phyloP scores from a whole-genome alignment of 495 filamentous ascomycete genomes.

The Penicillium tannophilum region DNA sequence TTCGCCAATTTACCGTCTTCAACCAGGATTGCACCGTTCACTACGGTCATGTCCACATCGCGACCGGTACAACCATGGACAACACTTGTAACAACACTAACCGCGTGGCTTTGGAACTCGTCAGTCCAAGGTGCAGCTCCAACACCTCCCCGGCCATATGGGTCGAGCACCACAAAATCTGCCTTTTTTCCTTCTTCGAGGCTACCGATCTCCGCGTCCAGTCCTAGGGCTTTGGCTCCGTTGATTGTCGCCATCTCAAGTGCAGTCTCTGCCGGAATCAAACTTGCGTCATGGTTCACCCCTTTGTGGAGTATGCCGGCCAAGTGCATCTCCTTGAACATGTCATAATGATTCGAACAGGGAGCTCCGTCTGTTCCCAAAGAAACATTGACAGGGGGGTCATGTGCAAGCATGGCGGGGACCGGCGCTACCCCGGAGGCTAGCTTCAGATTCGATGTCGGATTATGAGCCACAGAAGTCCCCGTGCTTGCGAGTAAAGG shows the following conservation, averaged over 20 bases:
- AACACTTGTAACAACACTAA: conserved; percentile 38
- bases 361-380: conserved; percentile 45
- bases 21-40: conserved; percentile 39
- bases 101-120: conserved; percentile 2
- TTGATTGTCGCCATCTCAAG: conserved; percentile 47
- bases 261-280: conserved; percentile 38
- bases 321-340: conserved; percentile 45
- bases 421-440: conserved; percentile 43
- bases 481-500: conserved; percentile 30
- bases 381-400: conserved; percentile 31
- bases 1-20: conserved; percentile 25
- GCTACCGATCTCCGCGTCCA: conserved; percentile 41
- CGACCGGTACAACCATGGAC: conserved; percentile 41
- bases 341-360: conserved; percentile 43
- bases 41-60: conserved; percentile 43
- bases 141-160: conserved; percentile 28
- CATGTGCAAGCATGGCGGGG: conserved; percentile 30
- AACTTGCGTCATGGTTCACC: conserved; percentile 32
- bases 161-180: conserved; percentile 36
- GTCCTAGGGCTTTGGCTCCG: conserved; percentile 40
- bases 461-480: conserved; percentile 42
- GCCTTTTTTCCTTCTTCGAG: conserved; percentile 47
- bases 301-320: conserved; percentile 45
- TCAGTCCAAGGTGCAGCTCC: conserved; percentile 22
- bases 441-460: conserved; percentile 43